These are phyloP conservation scores for Coniella vitis DNA, from an alignment of 2,329 filamentous ascomycete species.

Conservation along the genomic window DNA sequence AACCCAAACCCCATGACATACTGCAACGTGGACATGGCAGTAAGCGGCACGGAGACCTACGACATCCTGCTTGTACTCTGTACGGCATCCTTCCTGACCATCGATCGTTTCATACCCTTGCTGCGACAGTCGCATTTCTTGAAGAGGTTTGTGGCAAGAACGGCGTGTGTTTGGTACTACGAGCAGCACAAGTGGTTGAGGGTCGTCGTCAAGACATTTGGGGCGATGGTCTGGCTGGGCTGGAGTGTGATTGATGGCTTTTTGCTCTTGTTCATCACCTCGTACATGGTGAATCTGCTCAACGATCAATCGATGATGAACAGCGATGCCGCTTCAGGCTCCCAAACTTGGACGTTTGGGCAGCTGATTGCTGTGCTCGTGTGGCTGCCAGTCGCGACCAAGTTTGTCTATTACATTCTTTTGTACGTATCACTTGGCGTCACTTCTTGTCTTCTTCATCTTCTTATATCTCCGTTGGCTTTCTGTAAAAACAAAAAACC, in stretches of 20 bases:
- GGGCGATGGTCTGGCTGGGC: neutral
- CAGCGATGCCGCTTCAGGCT: too few species aligned
- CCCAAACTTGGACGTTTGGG: conserved; percentile 10
- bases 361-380: conserved; percentile 7
- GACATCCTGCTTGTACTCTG: too few species aligned
- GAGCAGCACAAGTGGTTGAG: neutral
- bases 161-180: neutral
- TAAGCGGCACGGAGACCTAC: neutral
- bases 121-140: neutral
- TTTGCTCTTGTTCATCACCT: neutral
- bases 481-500: neutral
- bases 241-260: conserved; percentile 1
- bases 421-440: conserved; percentile 1
- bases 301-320: neutral
- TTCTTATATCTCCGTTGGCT: neutral
- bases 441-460: neutral
- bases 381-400: conserved; percentile 4
- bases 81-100: neutral
- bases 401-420: conserved; percentile 2
- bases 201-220: neutral
- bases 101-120: neutral
- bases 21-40: neutral
- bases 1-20: conserved; percentile 9
- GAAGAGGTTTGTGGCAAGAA: neutral
- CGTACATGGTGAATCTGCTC: neutral